Evolutionary conservation across 2,329 filamentous ascomycete species (phyloP).

Genomic region (Stemphylium beticola): DNA sequence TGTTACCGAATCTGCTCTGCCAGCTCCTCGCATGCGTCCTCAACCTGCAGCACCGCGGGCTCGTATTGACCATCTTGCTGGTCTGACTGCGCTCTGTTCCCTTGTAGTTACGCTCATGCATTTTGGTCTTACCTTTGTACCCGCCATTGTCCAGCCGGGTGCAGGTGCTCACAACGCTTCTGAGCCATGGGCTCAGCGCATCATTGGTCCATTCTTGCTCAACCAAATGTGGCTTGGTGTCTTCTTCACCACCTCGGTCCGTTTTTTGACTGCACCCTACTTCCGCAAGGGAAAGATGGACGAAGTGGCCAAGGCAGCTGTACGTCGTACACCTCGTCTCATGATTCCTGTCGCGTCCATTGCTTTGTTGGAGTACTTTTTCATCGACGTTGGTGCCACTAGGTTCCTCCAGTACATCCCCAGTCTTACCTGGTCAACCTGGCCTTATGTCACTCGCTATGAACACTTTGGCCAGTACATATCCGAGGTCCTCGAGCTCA

Average conservation of each 20-base stretch:
- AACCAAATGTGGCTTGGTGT: conserved; percentile 57
- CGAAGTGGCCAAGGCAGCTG: conserved; percentile 53
- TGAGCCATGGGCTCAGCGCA: conserved; percentile 52
- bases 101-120: conserved; percentile 55
- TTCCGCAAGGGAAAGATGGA: conserved; percentile 52
- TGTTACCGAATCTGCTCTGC: conserved; percentile 38
- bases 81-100: conserved; percentile 53
- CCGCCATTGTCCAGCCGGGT: conserved; percentile 43
- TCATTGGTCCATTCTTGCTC: conserved; percentile 53
- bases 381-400: conserved; percentile 54
- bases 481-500: conserved; percentile 53
- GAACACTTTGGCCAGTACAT: conserved; percentile 53
- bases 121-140: conserved; percentile 54
- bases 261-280: conserved; percentile 54
- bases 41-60: conserved; percentile 33
- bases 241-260: conserved; percentile 57
- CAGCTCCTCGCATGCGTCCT: conserved; percentile 36
- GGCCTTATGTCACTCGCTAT: conserved; percentile 54
- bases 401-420: conserved; percentile 54
- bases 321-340: conserved; percentile 54
- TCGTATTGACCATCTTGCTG: conserved; percentile 56
- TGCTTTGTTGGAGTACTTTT: conserved; percentile 55
- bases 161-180: conserved; percentile 48
- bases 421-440: conserved; percentile 56
- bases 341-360: conserved; percentile 55